Evolutionary conservation across 306 rosid species (phyloP).

Genomic region (Corylus avellana): DNA sequence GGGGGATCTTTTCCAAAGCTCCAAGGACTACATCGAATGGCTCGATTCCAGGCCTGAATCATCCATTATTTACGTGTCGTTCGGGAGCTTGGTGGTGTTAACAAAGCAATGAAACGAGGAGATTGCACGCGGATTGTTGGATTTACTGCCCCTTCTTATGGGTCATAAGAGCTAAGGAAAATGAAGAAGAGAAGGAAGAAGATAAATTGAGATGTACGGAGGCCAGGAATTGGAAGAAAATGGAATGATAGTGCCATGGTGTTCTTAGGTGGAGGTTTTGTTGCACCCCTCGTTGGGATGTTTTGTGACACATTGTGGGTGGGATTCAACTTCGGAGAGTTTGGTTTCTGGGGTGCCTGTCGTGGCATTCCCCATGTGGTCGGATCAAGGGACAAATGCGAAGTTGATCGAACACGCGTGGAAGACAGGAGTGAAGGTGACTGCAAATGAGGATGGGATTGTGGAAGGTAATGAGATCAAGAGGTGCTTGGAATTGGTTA

Average conservation of each 20-base stretch:
- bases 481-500: slow-evolving; percentile 27
- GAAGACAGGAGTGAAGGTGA: slow-evolving; percentile 14
- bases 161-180: slow-evolving; percentile 18
- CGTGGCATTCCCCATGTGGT: slow-evolving; percentile 27
- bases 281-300: background rate
- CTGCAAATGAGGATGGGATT: background rate
- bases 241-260: background rate
- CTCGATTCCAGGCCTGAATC: slow-evolving; percentile 10
- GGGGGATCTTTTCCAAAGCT: background rate
- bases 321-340: slow-evolving; percentile 22
- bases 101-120: slow-evolving; percentile 10
- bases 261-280: slow-evolving; percentile 1
- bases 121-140: slow-evolving; percentile 13
- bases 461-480: slow-evolving; percentile 20
- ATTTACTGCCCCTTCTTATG: slow-evolving; percentile 20
- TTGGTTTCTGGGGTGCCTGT: slow-evolving; percentile 17
- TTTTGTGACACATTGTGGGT: background rate
- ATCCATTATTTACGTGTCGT: slow-evolving; percentile 13
- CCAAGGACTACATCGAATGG: slow-evolving; percentile 3
- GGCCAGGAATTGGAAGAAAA: slow-evolving; percentile 11
- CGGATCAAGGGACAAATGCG: slow-evolving; percentile 22
- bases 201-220: slow-evolving; percentile 16
- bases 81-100: slow-evolving; percentile 10
- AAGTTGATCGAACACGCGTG: slow-evolving; percentile 10
- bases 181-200: slow-evolving; percentile 8